Evolutionary conservation across 352 stramenopile species (phyloP).

Genomic region (Globisporangium mamillatum): DNA sequence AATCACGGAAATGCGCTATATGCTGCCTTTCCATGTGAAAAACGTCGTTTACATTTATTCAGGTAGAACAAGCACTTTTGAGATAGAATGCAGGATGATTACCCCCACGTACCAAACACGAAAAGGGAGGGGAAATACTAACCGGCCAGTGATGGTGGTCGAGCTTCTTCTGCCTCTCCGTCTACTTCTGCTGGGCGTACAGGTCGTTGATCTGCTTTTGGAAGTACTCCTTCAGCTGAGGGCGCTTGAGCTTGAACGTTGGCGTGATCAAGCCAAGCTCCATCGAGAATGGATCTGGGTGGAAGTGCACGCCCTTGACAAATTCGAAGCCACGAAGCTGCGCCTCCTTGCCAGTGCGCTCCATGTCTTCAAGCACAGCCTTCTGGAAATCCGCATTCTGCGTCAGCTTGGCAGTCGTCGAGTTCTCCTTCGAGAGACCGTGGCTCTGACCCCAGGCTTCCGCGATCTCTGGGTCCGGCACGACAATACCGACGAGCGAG

Average conservation of each 20-base stretch:
- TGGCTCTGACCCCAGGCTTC: conserved; percentile 50
- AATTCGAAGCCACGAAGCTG: conserved; percentile 92
- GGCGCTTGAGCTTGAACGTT: conserved; percentile 95
- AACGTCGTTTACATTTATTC: conserved; percentile 10
- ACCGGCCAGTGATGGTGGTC: neutral
- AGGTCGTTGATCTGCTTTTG: conserved; percentile 46
- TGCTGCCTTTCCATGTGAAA: neutral
- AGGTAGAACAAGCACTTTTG: neutral
- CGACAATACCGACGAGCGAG: conserved; percentile 92
- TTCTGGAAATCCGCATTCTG: conserved; percentile 49
- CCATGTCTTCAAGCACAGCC: conserved; percentile 76
- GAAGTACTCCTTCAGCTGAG: conserved; percentile 52
- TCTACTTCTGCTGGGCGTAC: conserved; percentile 43
- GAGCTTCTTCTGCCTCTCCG: neutral
- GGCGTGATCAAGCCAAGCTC: conserved; percentile 93
- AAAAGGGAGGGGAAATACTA: neutral
- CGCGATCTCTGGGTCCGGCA: conserved; percentile 71
- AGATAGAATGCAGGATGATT: neutral
- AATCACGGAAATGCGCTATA: no score
- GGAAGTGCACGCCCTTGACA: conserved; percentile 85
- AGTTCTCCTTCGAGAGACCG: conserved; percentile 30
- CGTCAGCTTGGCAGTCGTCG: conserved; percentile 32
- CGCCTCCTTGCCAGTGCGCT: conserved; percentile 40
- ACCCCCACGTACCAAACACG: neutral
- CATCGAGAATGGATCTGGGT: conserved; percentile 82